phyloP scores from a whole-genome alignment of 2,329 filamentous ascomycete genomes.

The Tricladium varicosporioides region DNA sequence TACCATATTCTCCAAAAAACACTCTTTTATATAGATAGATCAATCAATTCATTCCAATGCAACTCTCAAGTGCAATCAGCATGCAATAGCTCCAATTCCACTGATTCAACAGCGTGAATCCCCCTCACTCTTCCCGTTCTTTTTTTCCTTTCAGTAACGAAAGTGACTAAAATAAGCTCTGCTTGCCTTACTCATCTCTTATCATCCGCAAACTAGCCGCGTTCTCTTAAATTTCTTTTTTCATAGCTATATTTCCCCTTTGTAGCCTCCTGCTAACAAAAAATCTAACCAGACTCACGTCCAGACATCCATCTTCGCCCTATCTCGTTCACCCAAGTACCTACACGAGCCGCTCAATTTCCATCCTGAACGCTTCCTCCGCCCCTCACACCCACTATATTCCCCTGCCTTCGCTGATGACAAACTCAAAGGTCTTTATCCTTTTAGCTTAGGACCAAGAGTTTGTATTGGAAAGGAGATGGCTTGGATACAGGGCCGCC shows the following conservation, averaged over 20 bases:
- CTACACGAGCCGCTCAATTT: constrained; percentile 7
- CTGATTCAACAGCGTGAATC: too few relatives aligned
- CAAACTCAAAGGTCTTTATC: too few relatives aligned
- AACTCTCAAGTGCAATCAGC: too few relatives aligned
- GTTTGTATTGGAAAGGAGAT: neutral
- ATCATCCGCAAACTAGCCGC: too few relatives aligned
- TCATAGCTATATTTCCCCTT: too few relatives aligned
- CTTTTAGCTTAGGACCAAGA: neutral
- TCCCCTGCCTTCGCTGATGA: neutral
- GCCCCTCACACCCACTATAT: neutral
- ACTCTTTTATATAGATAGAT: too few relatives aligned
- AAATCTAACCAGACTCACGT: neutral
- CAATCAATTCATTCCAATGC: too few relatives aligned
- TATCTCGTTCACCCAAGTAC: neutral
- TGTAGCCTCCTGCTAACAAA: too few relatives aligned
- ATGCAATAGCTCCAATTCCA: neutral
- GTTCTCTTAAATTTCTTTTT: too few relatives aligned
- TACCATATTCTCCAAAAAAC: too few relatives aligned
- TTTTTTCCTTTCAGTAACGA: neutral
- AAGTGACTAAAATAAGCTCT: neutral
- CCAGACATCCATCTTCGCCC: neutral
- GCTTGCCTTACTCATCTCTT: too few relatives aligned
- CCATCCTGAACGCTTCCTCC: constrained; percentile 7
- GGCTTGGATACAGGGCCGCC: too few relatives aligned
- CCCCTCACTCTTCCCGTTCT: neutral